Evolutionary conservation across 2,329 filamentous ascomycete species (phyloP).

Genomic region (Hypocreales sp.): DNA sequence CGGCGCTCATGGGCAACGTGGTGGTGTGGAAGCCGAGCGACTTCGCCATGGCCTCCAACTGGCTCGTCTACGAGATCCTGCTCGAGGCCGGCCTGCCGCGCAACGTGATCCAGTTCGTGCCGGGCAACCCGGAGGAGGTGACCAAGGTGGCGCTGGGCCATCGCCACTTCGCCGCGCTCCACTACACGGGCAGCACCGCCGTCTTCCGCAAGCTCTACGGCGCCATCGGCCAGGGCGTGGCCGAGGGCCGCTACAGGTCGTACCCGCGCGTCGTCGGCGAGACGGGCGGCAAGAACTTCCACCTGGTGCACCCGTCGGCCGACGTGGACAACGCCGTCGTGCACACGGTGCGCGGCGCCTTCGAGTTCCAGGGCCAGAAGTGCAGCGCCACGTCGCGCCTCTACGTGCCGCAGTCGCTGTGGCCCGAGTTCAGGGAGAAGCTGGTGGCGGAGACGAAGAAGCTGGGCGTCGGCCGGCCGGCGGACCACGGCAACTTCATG

Average conservation of each 20-base stretch:
- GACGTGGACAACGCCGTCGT: constrained; percentile 65
- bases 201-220: constrained; percentile 85
- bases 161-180: constrained; percentile 72
- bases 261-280: constrained; percentile 86
- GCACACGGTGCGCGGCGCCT: constrained; percentile 74
- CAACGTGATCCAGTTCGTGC: constrained; percentile 86
- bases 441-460: constrained; percentile 53
- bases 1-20: constrained; percentile 84
- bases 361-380: constrained; percentile 86
- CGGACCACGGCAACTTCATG: constrained; percentile 62
- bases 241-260: constrained; percentile 64
- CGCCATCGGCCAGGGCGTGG: constrained; percentile 67
- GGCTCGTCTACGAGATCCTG: constrained; percentile 79
- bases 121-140: constrained; percentile 72
- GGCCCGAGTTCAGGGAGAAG: constrained; percentile 53
- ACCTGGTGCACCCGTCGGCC: constrained; percentile 63
- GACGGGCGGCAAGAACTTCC: constrained; percentile 91
- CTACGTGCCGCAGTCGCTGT: constrained; percentile 64
- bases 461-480: constrained; percentile 55
- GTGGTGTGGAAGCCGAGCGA: constrained; percentile 96
- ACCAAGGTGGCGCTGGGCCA: constrained; percentile 65
- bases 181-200: constrained; percentile 86
- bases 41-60: constrained; percentile 76
- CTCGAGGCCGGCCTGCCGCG: constrained; percentile 79
- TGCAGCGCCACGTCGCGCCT: constrained; percentile 72